A percentile compares a stretch with the other conserved stretches of the same genome.
Evolutionary conservation across 2,329 filamentous ascomycete genomes (phyloP).

Genomic region (Colletotrichum acutatum): DNA sequence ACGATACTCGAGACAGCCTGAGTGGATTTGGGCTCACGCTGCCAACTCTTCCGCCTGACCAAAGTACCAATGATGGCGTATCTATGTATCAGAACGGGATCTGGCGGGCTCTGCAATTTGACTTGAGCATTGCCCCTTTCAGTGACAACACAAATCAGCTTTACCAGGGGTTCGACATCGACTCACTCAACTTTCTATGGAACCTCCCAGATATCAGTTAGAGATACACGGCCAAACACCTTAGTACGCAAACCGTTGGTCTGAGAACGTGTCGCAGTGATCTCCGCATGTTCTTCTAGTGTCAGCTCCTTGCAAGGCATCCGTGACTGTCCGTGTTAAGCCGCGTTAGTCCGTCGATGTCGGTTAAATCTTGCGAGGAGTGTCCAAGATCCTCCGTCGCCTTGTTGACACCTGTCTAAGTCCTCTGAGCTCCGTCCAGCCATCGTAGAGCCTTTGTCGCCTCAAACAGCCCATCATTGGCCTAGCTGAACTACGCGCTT

Average conservation of each 20-base stretch:
- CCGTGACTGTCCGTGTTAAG: background rate
- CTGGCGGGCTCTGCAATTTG: background rate
- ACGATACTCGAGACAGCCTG: background rate
- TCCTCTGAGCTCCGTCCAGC: background rate
- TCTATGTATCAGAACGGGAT: background rate
- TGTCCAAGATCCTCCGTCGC: background rate
- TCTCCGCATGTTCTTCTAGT: background rate
- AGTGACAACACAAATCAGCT: constrained; percentile 8
- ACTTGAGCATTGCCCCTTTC: background rate
- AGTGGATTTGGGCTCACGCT: background rate
- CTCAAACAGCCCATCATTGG: background rate
- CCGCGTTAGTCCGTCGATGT: background rate
- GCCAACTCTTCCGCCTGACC: background rate
- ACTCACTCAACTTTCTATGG: constrained; percentile 32
- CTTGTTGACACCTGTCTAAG: background rate
- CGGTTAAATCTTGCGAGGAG: background rate
- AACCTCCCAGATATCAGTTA: constrained; percentile 9
- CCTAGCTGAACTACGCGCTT: background rate
- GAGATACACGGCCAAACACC: constrained; percentile 38
- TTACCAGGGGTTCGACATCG: constrained; percentile 17
- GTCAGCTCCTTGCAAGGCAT: background rate
- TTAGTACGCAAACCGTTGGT: background rate
- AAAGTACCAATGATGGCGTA: background rate
- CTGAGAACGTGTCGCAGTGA: background rate
- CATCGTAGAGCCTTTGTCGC: background rate